These are phyloP conservation scores for Meripilus lineatus DNA, from an alignment of 1,284 basidiomycete genomes.

Conservation along the genomic window DNA sequence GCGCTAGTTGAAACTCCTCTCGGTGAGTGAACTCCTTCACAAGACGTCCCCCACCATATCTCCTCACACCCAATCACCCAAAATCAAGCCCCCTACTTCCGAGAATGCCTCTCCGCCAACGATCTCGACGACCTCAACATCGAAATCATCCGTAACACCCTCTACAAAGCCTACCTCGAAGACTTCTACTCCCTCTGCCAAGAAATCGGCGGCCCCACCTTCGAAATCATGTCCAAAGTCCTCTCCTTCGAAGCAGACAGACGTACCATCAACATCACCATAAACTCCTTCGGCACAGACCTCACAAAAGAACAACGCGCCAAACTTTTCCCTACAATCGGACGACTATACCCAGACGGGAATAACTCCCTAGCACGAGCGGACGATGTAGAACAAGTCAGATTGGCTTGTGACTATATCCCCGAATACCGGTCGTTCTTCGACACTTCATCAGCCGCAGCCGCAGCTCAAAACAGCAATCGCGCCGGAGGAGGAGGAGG, in stretches of 20 bases:
- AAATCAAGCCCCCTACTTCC: conserved; percentile 88
- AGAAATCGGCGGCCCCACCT: conserved; percentile 77
- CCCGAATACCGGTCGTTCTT: conserved; percentile 93
- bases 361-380: conserved; percentile 93
- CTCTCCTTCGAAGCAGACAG: conserved; percentile 97
- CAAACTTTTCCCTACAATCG: conserved; percentile 93
- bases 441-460: conserved; percentile 42
- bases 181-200: conserved; percentile 90
- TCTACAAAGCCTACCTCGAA: conserved; percentile 99
- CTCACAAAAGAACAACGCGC: conserved; percentile 94
- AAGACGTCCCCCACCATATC: background rate
- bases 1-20: conserved; percentile 97
- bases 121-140: conserved; percentile 99
- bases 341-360: conserved; percentile 91
- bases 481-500: conserved; percentile 27
- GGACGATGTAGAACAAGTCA: conserved; percentile 94
- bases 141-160: conserved; percentile 99
- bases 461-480: conserved; percentile 25
- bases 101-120: conserved; percentile 89
- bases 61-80: background rate
- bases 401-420: conserved; percentile 82
- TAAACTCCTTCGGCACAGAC: conserved; percentile 98
- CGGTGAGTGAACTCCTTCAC: conserved; percentile 46
- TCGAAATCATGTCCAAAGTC: conserved; percentile 86
- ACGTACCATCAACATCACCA: conserved; percentile 96